Conservation (phyloP, 2,329 filamentous ascomycete species). For the Nannizziopsis arthrosporioides region DNA sequence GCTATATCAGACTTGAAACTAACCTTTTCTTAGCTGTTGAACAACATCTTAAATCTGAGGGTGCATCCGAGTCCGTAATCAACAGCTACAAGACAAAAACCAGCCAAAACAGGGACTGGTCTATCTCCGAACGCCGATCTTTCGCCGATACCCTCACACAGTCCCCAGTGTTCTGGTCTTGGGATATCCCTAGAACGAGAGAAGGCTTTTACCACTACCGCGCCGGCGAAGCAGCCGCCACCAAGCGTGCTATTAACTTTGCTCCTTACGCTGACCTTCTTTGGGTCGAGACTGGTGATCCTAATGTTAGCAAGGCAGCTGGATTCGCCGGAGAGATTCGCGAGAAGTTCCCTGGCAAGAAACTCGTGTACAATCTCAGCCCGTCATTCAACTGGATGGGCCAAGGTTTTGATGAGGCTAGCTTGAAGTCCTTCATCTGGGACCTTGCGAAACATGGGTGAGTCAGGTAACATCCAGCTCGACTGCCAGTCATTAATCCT, state of each 20-base stretch:
- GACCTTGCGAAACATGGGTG: conserved; percentile 84
- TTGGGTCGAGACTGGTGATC: conserved; percentile 93
- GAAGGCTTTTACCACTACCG: conserved; percentile 89
- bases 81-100: conserved; percentile 55
- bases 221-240: conserved; percentile 55
- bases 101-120: conserved; percentile 56
- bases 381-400: conserved; percentile 99
- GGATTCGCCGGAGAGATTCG: conserved; percentile 68
- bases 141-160: conserved; percentile 58
- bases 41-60: conserved; percentile 57
- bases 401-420: conserved; percentile 75
- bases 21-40: conserved; percentile 48
- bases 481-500: conserved; percentile 20
- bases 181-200: conserved; percentile 82
- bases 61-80: conserved; percentile 52
- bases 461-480: conserved; percentile 32
- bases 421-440: conserved; percentile 88
- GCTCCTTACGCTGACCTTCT: conserved; percentile 87
- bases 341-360: conserved; percentile 59
- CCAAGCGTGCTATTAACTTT: conserved; percentile 84
- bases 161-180: conserved; percentile 66
- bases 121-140: conserved; percentile 62
- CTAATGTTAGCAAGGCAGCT: conserved; percentile 64
- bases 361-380: conserved; percentile 89
- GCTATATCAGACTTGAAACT: conserved; percentile 12